These are phyloP conservation scores for Obba rivulosa DNA, from an alignment of 768 basidiomycete genomes.

Conservation along the genomic window DNA sequence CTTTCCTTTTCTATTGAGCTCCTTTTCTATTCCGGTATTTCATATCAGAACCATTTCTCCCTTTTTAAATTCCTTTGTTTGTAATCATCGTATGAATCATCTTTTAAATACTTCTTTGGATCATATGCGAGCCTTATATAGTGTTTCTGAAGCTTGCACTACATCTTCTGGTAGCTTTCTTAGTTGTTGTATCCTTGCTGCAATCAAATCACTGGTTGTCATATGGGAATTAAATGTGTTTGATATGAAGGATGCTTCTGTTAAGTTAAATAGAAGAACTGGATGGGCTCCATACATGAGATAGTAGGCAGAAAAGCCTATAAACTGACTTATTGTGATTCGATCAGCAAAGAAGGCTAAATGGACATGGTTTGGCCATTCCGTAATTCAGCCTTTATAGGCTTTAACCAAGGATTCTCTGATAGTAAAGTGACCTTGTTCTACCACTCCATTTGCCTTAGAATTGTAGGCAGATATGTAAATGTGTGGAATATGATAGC, in stretches of 20 bases:
- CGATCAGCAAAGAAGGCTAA: too few species aligned
- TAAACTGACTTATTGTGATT: background rate
- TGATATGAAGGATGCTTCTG: background rate
- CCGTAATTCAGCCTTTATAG: too few species aligned
- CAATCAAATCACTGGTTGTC: background rate
- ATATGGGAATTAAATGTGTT: background rate
- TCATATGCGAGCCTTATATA: background rate
- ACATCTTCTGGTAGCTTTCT: background rate
- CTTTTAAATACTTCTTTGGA: background rate
- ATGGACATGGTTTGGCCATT: constrained; percentile 11
- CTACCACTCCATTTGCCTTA: too few species aligned
- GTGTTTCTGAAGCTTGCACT: background rate
- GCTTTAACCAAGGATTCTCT: too few species aligned
- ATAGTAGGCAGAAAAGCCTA: background rate
- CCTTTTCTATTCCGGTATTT: background rate
- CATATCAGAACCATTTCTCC: background rate
- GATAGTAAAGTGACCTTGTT: too few species aligned
- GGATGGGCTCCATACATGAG: background rate
- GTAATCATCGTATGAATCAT: background rate
- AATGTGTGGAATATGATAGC: constrained; percentile 31
- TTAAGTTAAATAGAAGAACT: background rate
- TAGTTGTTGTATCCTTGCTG: background rate
- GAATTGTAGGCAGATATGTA: too few species aligned
- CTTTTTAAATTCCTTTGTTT: background rate
- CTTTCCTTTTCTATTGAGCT: background rate